Percentiles rank a stretch among this genome's conserved stretches.
Evolutionary conservation across 106 monocot species (phyloP).

Genomic region (Amphibolis antarctica): DNA sequence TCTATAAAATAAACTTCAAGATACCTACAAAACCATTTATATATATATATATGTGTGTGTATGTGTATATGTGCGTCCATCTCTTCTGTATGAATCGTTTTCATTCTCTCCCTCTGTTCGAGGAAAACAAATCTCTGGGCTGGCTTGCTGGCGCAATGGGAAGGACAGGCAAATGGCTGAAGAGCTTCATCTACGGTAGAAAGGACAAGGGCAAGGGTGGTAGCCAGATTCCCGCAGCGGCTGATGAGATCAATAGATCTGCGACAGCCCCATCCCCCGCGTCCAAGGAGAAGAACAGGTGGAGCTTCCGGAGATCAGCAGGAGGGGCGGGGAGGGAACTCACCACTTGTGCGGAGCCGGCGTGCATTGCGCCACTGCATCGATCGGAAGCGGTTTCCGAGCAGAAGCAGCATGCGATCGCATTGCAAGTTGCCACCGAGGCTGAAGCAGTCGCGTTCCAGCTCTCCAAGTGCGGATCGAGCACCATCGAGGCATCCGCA

Average conservation of each 20-base stretch:
- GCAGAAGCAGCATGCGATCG: conserved; percentile 46
- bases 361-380: not conserved
- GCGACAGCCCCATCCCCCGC: conserved; percentile 4
- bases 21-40: too few relatives aligned
- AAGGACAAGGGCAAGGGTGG: conserved; percentile 24
- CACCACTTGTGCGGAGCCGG: not conserved
- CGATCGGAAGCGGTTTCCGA: conserved; percentile 16
- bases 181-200: conserved; percentile 21
- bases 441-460: conserved; percentile 39
- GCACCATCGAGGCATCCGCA: conserved; percentile 28
- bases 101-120: not conserved
- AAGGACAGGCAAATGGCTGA: conserved; percentile 36
- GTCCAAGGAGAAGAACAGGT: conserved; percentile 29
- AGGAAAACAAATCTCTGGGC: not conserved
- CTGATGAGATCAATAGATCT: not conserved
- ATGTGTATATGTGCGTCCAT: too few relatives aligned
- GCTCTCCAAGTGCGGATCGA: conserved; percentile 7
- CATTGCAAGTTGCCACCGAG: conserved; percentile 26
- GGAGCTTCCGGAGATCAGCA: conserved; percentile 37
- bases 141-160: conserved; percentile 13
- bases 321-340: conserved; percentile 10
- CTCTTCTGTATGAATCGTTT: not conserved
- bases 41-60: too few relatives aligned
- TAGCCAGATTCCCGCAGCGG: not conserved
- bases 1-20: too few relatives aligned